Conservation (phyloP, 129 eudicot species). For the Ambrosia artemisiifolia region DNA sequence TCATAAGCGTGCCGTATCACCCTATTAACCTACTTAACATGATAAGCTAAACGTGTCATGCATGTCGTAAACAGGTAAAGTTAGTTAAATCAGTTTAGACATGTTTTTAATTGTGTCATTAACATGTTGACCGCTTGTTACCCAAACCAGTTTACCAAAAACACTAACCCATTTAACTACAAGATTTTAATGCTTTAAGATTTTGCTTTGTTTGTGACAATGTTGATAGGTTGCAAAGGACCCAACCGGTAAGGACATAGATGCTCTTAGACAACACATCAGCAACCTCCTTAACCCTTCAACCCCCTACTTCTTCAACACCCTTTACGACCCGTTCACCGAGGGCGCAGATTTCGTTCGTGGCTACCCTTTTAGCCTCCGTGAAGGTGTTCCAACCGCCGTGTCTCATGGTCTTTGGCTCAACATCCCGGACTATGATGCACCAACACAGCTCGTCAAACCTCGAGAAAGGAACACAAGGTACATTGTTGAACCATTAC, state of each 20-base stretch:
- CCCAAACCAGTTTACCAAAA: too few species aligned
- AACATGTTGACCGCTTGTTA: too few species aligned
- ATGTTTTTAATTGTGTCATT: too few species aligned
- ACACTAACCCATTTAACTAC: too few species aligned
- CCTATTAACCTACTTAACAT: too few species aligned
- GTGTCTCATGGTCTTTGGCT: constrained; percentile 94
- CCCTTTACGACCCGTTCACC: constrained; percentile 77
- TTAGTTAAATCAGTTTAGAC: too few species aligned
- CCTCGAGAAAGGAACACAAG: constrained; percentile 83
- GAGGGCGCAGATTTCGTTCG: constrained; percentile 93
- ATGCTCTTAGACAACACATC: constrained; percentile 89
- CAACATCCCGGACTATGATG: constrained; percentile 90
- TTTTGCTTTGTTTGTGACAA: background rate
- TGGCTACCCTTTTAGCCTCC: constrained; percentile 94
- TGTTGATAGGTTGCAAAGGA: constrained; percentile 77
- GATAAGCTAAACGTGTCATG: too few species aligned
- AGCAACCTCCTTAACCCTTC: constrained; percentile 81
- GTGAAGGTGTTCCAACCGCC: constrained; percentile 97
- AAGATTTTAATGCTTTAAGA: background rate
- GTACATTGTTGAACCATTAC: constrained; percentile 21
- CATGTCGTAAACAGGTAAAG: too few species aligned
- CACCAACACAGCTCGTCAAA: constrained; percentile 91
- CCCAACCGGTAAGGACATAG: constrained; percentile 77
- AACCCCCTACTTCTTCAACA: constrained; percentile 88
- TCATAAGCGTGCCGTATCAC: too few species aligned